Evolutionary conservation across 495 filamentous ascomycete species (phyloP).

Genomic region (Neurospora intermedia): DNA sequence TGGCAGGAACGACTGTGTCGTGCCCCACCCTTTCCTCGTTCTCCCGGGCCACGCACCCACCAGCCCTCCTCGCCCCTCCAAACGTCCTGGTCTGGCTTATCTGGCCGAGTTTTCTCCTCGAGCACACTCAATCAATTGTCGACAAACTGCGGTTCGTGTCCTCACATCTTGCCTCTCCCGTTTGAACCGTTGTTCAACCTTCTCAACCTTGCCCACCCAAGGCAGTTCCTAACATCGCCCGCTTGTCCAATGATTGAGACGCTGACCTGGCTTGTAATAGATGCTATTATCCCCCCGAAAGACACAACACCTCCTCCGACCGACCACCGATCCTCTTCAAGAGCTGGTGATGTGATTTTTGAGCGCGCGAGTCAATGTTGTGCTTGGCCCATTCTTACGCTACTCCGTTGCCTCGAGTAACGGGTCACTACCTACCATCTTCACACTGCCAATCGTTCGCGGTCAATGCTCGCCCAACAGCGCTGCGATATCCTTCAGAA

Average conservation of each 20-base stretch:
- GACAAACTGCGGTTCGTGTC: neutral
- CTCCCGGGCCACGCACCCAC: neutral
- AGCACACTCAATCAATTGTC: neutral
- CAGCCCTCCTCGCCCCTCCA: neutral
- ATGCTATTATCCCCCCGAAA: neutral
- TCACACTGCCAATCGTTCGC: neutral
- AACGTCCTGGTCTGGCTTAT: neutral
- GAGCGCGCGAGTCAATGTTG: neutral
- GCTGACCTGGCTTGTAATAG: neutral
- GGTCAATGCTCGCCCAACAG: neutral
- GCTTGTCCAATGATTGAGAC: neutral
- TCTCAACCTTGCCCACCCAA: neutral
- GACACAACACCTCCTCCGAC: neutral
- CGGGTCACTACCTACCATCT: neutral
- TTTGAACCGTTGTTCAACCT: neutral
- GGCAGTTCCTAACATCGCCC: neutral
- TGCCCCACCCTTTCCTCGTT: no score
- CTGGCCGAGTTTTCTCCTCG: no score
- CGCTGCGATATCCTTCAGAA: neutral
- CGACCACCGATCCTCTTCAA: neutral
- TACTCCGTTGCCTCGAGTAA: neutral
- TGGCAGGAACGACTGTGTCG: no score
- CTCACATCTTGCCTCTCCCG: neutral
- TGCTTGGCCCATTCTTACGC: neutral
- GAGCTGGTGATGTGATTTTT: neutral